Conservation (phyloP, 495 filamentous ascomycete genomes). For the Parathielavia hyrcaniae region DNA sequence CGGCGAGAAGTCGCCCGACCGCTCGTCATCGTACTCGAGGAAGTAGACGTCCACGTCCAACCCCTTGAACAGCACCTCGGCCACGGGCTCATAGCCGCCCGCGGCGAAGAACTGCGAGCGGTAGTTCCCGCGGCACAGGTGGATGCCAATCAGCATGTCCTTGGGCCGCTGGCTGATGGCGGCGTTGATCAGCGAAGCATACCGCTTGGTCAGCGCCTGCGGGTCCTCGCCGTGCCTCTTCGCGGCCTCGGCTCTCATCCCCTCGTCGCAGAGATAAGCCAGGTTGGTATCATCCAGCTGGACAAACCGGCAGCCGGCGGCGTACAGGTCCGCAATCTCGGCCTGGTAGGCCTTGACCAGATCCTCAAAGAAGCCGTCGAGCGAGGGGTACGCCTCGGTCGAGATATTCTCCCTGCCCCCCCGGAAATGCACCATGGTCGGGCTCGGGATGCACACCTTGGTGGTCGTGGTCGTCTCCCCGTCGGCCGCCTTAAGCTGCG, state of each 20-base stretch:
- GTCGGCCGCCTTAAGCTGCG: conserved; percentile 34
- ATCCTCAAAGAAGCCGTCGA: conserved; percentile 57
- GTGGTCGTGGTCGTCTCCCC: conserved; percentile 48
- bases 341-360: conserved; percentile 55
- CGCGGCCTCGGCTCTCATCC: conserved; percentile 57
- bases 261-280: conserved; percentile 59
- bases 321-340: conserved; percentile 55
- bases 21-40: conserved; percentile 62
- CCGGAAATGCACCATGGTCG: conserved; percentile 63
- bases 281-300: conserved; percentile 63
- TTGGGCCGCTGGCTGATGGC: conserved; percentile 49
- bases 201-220: conserved; percentile 52
- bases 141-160: conserved; percentile 60
- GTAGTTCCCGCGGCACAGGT: conserved; percentile 60
- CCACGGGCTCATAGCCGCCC: conserved; percentile 62
- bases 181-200: conserved; percentile 58
- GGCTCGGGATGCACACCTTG: conserved; percentile 59
- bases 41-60: conserved; percentile 63
- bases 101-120: conserved; percentile 55
- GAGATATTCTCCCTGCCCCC: conserved; percentile 54
- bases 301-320: conserved; percentile 56
- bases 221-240: conserved; percentile 50
- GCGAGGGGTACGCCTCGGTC: conserved; percentile 50
- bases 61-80: conserved; percentile 57
- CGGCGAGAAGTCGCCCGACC: conserved; percentile 62